Base-by-base conservation (phyloP, 1,284 basidiomycete species). In the Apiotrichum sp. region DNA sequence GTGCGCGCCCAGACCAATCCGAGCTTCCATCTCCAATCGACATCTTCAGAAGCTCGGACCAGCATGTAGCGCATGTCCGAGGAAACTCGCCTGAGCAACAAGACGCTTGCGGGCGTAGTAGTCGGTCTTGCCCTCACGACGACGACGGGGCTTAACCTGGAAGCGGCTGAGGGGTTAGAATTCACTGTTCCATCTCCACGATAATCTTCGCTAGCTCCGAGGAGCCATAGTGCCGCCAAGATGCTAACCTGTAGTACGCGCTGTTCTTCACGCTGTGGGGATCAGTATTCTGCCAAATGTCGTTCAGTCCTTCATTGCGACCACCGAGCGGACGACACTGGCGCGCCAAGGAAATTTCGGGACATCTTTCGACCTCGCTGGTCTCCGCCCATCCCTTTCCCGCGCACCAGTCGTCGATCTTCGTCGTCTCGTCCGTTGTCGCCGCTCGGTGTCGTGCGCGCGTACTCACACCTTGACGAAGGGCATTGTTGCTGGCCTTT, bases 101-200 rank as follows among this genome's bases (percentile, higher is more conserved):
- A 98, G 84, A 69, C 92, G 87, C 82, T 96, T 95, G 35, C 35
- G 43, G 42, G 95, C 95, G 75, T 98, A 96, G 85, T 98, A 98
- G 78, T 98, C 96, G 67, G 96, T 99, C 82, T 93, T 96, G 62
- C 96, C 96, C 82, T 98, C 96, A 74, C 91, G 86, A 66, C 91
- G 82, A 73, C 93, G 84, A 73, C 93, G 88, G 80, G 93, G 93
- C 81, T 95, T 93, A 70, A 93, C 92, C 81, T 97, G 93, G 85
- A 89, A 97, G 66, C 93, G 86, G 63, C 90, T 95, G 82, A 91
- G 96, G 87, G 98, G 65, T 67, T 89, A 85, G 63, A 50, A 34
- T 47, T 47, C 40, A 6, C 14, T 35, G 36, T 38, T 38, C 36
- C 7, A 38, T 38, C 36, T 9, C 6, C 41, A 10, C 10, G 6